Evolutionary conservation across 805 yeast genomes (phyloP).

Genomic region (Ogataea glucozyma): DNA sequence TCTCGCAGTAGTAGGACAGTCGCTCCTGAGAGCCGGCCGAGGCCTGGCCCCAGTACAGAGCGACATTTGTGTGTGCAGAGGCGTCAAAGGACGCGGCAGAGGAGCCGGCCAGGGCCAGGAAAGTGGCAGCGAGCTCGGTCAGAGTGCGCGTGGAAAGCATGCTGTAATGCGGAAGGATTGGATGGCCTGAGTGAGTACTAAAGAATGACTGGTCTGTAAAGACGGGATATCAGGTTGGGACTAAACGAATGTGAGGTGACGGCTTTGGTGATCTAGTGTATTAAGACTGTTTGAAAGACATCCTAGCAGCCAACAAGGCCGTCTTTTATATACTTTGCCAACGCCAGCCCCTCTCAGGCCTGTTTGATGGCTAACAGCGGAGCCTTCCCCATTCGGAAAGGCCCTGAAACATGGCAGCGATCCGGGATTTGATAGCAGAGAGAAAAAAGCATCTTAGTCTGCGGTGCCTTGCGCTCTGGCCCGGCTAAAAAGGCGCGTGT

Average conservation of each 20-base stretch:
- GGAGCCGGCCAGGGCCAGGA: constrained; percentile 16
- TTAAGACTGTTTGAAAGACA: too few relatives aligned
- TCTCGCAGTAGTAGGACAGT: constrained; percentile 61
- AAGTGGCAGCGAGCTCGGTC: constrained; percentile 14
- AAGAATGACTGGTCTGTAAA: constrained; percentile 3
- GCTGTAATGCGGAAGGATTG: neutral
- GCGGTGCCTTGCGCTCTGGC: too few relatives aligned
- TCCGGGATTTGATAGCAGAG: too few relatives aligned
- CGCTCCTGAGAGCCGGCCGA: constrained; percentile 59
- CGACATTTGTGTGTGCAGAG: constrained; percentile 57
- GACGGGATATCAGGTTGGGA: neutral
- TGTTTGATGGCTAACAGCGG: too few relatives aligned
- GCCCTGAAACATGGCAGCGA: too few relatives aligned
- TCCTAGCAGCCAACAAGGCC: too few relatives aligned
- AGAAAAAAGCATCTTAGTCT: too few relatives aligned
- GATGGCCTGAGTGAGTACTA: neutral
- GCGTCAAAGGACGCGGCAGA: constrained; percentile 33
- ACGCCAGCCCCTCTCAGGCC: too few relatives aligned
- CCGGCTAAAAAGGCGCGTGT: too few relatives aligned
- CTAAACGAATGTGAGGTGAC: neutral
- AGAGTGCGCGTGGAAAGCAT: constrained; percentile 14
- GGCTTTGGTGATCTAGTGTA: too few relatives aligned
- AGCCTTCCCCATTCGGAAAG: too few relatives aligned
- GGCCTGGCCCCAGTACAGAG: constrained; percentile 88
- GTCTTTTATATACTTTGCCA: too few relatives aligned